phyloP scores from a whole-genome alignment of 2,329 filamentous ascomycete genomes.

The Talaromyces sp. region DNA sequence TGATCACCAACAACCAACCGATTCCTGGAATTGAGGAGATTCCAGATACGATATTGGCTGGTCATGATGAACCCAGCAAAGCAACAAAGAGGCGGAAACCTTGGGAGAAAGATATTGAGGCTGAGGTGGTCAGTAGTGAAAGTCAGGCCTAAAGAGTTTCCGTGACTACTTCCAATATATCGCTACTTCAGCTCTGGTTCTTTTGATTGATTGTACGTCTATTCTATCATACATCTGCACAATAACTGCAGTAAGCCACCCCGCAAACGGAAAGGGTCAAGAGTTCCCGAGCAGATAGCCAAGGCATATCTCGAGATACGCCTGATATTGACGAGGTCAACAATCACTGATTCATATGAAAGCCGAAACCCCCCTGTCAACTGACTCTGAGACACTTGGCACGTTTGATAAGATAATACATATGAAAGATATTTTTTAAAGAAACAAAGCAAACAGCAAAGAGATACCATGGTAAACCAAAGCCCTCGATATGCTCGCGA shows the following conservation, averaged over 20 bases:
- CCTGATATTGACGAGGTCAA: background rate
- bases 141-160: background rate
- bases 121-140: background rate
- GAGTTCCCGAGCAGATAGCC: background rate
- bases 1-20: constrained; percentile 76
- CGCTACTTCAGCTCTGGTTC: background rate
- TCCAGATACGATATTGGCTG: constrained; percentile 71
- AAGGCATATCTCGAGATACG: background rate
- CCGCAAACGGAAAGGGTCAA: constrained; percentile 6
- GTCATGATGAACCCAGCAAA: constrained; percentile 60
- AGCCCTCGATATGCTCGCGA: constrained; percentile 25
- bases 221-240: constrained; percentile 16
- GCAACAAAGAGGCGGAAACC: constrained; percentile 62
- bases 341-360: background rate
- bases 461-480: constrained; percentile 27
- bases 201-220: constrained; percentile 2
- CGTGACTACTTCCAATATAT: background rate
- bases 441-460: constrained; percentile 16
- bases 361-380: background rate
- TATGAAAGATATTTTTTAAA: constrained; percentile 9
- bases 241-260: constrained; percentile 12
- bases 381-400: background rate
- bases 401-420: constrained; percentile 9
- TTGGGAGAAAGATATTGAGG: constrained; percentile 66
- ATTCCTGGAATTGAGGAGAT: constrained; percentile 87